Evolutionary conservation across 441 rosid genomes (phyloP), one percentile per base, ranked within the genome.

Genomic region (Bocquillonia castaneifolia): DNA sequence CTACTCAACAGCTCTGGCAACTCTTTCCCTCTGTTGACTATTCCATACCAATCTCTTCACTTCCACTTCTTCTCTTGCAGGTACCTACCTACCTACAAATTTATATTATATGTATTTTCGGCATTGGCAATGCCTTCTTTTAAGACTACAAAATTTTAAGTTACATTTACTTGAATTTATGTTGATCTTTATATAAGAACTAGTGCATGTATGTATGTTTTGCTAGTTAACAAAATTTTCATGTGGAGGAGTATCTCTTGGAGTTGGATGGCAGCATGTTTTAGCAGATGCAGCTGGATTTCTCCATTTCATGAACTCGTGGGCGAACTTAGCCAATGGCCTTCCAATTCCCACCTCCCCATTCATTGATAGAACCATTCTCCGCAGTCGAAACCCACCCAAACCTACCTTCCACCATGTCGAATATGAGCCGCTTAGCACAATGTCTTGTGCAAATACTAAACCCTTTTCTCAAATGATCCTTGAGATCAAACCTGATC

Each of bases 401-500:
- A 23, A 23, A 9, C 31, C 66, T 0, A 28, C 8, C 2, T 58
- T 63, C 10, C 53, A 23, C 47, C 70, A 68, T 29, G 0, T 23
- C 6, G 73, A 68, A 18, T 68, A 39, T 6, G 31, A 8, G 3
- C 32, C 39, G 0, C 34, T 23, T 0, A 28, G 10, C 2, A 0
- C 39, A 1, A 2, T 17, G n/a, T 18, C 20, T 1, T 15, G 18
- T 1, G 25, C 47, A 31, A 23, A 1, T 18, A 18, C 42, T 0
- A 10, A 9, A 9, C 29, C 57, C 0, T n/a, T n/a, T 57, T 15
- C 69, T 17, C 15, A 6, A 2, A 22, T 42, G 12, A 48, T 56
- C 32, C 52, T 77, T 20, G 68, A 64, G 18, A 40, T 78, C 10
- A 67, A 81, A 8, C 4, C 6, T 1, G 50, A 70, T 1, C 82